Percentiles rank a stretch among this genome's conserved stretches.
phyloP scores from a whole-genome alignment of 73 alveolate genomes.

The Tetrahymena borealis region DNA sequence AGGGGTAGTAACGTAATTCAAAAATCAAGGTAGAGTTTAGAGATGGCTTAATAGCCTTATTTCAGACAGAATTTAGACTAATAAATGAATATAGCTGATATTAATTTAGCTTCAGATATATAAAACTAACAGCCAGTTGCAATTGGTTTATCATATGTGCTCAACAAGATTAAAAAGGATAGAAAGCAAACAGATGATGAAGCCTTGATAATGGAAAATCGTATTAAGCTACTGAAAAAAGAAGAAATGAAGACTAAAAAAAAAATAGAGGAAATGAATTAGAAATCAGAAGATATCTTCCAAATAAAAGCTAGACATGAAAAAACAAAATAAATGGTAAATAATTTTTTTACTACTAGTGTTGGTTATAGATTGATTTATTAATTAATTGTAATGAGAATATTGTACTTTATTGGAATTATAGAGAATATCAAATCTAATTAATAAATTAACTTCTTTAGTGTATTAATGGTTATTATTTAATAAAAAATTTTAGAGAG shows the following conservation, averaged over 20 bases:
- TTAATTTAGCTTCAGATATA: background rate
- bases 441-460: too few species aligned
- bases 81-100: background rate
- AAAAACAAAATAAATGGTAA: background rate
- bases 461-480: background rate
- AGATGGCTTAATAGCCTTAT: background rate
- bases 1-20: background rate
- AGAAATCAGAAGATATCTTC: background rate
- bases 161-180: background rate
- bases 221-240: background rate
- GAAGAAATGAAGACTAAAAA: background rate
- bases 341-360: too few species aligned
- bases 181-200: background rate
- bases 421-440: too few species aligned
- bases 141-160: background rate
- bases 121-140: background rate
- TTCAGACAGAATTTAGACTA: background rate
- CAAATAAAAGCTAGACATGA: background rate
- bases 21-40: background rate
- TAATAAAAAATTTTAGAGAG: background rate
- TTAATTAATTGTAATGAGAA: too few species aligned
- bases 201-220: background rate
- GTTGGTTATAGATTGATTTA: too few species aligned
- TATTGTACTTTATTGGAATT: too few species aligned
- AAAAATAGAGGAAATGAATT: background rate